Base-by-base conservation (phyloP, 139 green algal genomes). In the Picochlorum costavermella region DNA sequence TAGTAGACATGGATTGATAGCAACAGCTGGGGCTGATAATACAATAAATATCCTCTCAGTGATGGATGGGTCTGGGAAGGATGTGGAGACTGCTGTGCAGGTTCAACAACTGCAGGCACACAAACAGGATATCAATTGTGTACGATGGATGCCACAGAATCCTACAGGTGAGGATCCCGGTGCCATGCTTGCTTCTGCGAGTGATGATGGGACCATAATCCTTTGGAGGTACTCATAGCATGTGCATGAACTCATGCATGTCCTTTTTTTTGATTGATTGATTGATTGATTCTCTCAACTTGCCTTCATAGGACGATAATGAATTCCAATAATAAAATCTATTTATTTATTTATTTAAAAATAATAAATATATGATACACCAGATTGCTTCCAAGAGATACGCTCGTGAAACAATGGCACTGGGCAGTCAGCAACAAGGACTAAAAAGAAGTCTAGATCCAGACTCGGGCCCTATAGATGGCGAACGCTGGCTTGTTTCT, bases 41-140 rank as follows among this genome's bases (percentile, higher is more conserved):
- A 48, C 44, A 33, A 85, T 95, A 37, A 64, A 70, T 25, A 37
- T 91, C 11, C 92, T 92, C 56, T 61, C 69, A 58, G 29, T 23
- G 12, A 50, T 66, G 23, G 36, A 29, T 12, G 30, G 26, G 51
- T 59, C 20, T 6, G 23, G 31, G 28, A 70, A 62, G 33, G 20
- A 51, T 16, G 43, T 14, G 3, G 56, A 49, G 55, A 28, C 23
- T 50, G 65, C 26, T 37, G 17, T 8, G 25, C 12, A 80, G 50
- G 63, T 79, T 25, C 59, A 46, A 33, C 61, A 14, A 33, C 55
- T 69, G 10, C 29, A 74, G 11, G 84, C 84, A 2, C 88, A 94
- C 44, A 12, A 23, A 2, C 40, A 62, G 12, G 88, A 95, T 69
- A 77, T 95, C 2, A 95, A 95, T 70, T 93, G 88, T 63, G 88